phyloP scores from a whole-genome alignment of 306 rosid species.

The Crataegus laevigata region DNA sequence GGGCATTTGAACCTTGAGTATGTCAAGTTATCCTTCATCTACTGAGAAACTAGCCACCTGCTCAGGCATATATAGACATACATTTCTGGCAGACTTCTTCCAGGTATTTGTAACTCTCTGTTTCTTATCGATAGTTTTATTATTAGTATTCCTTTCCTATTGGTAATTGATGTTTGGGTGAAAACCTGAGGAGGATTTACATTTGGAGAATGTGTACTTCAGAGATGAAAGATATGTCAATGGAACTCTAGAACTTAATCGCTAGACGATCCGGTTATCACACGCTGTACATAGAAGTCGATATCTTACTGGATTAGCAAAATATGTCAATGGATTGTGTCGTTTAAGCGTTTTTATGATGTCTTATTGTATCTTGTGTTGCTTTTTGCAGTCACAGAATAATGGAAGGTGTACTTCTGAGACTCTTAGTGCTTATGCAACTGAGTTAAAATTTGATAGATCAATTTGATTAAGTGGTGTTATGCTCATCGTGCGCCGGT shows the following conservation, averaged over 20 bases:
- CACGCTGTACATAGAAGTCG: conserved; percentile 31
- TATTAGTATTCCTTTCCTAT: neutral
- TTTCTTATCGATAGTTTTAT: neutral
- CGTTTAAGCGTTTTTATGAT: neutral
- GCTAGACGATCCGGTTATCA: neutral
- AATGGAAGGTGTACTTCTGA: neutral
- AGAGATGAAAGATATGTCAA: conserved; percentile 73
- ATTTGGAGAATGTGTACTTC: conserved; percentile 81
- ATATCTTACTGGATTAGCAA: conserved; percentile 6
- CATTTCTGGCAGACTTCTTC: conserved; percentile 88
- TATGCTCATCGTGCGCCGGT: no score
- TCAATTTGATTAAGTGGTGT: no score
- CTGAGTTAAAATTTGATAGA: neutral
- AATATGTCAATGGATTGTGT: no score
- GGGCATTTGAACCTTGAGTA: neutral
- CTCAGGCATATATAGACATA: neutral
- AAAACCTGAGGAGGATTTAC: conserved; percentile 67
- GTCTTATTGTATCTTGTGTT: neutral
- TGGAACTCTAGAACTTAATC: conserved; percentile 1
- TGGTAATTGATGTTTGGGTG: neutral
- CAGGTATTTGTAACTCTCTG: conserved; percentile 31
- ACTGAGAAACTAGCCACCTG: neutral
- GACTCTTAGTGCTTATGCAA: neutral
- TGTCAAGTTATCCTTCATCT: neutral
- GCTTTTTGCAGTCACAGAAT: conserved; percentile 3